Percentiles rank a stretch among this genome's conserved stretches.
These are phyloP conservation scores for Colletotrichum costaricense DNA, from an alignment of 2,329 filamentous ascomycete species.

Conservation along the genomic window DNA sequence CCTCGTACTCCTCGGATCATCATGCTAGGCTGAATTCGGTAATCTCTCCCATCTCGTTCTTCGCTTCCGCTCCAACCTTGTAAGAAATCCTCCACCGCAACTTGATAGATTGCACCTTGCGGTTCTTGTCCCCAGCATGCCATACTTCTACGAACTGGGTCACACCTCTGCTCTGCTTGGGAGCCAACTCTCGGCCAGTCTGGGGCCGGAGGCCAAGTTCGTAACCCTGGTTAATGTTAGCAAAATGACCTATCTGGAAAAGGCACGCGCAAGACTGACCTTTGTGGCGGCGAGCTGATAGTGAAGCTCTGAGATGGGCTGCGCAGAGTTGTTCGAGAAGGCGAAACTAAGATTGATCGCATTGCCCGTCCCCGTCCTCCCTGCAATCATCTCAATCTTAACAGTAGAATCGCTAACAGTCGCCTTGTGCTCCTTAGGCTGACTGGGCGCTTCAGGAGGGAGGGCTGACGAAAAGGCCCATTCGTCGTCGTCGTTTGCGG, in stretches of 20 bases:
- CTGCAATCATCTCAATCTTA: slow-evolving; percentile 79
- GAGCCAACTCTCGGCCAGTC: slow-evolving; percentile 79
- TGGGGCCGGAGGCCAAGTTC: slow-evolving; percentile 87
- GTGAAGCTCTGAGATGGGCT: slow-evolving; percentile 81
- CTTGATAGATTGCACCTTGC: slow-evolving; percentile 84
- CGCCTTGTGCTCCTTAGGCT: slow-evolving; percentile 71
- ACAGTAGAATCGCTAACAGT: slow-evolving; percentile 77
- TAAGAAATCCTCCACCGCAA: slow-evolving; percentile 92
- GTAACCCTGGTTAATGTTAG: slow-evolving; percentile 70
- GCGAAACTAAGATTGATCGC: slow-evolving; percentile 77
- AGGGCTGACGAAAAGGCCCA: slow-evolving; percentile 94
- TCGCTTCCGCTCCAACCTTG: slow-evolving; percentile 72
- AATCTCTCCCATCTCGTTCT: slow-evolving; percentile 88
- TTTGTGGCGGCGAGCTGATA: slow-evolving; percentile 96
- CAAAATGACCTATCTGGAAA: neutral
- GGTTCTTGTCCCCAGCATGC: slow-evolving; percentile 74
- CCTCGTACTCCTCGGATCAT: neutral
- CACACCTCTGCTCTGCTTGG: slow-evolving; percentile 80
- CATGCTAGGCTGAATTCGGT: slow-evolving; percentile 80
- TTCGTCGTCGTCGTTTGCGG: slow-evolving; percentile 80
- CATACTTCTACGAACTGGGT: slow-evolving; percentile 82
- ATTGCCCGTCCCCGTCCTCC: slow-evolving; percentile 64
- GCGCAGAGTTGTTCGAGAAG: slow-evolving; percentile 85
- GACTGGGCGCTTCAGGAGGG: slow-evolving; percentile 65
- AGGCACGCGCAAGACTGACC: slow-evolving; percentile 59